Evolutionary conservation across 345 rosid genomes (phyloP), one percentile per base, ranked within the genome.

Genomic region (Populus euphratica): DNA sequence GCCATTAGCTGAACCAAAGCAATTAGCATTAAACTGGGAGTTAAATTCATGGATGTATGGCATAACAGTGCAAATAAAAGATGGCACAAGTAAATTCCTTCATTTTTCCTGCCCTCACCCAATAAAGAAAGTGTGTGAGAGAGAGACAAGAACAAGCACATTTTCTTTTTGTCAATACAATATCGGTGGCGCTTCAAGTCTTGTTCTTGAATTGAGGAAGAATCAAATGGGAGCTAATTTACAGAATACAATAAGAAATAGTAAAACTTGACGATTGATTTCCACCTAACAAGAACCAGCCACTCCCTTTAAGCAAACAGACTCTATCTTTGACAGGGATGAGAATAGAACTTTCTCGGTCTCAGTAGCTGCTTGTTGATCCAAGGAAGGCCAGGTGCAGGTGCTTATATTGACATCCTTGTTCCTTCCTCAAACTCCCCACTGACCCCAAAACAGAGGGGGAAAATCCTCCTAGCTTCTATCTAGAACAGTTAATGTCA

Each of bases 211-310:
- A 11, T 20, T 43, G 13, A 70, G 59, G 9, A 21, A 50, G 59
- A 18, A 50, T 50, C n/a, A 18, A 50, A 18, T 6, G 56, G 6
- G 2, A 50, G 56, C 8, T 50, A 18, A 18, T 50, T 50, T 50
- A 6, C 56, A 5, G 18, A 18, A 50, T 18, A 50, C n/a, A 20
- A 18, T 21, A 41, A 8, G 0, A 43, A 62, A 38, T 23, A 11
- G 14, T 12, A 6, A 5, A 5, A 7, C 27, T 0, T 50, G 95
- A 88, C 47, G 95, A 94, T 75, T 89, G 97, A 86, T 89, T 89
- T 78, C 91, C 84, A 70, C 92, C 95, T 5, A 90, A 75, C 86
- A 91, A 78, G 85, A 89, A 94, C 41, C 82, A 85, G 21, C 90
- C 91, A 78, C 84, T 87, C 23, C 90, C 92, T 75, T 88, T 88